Evolutionary conservation across 2,329 filamentous ascomycete genomes (phyloP).

Genomic region (Triangularia verruculosa): DNA sequence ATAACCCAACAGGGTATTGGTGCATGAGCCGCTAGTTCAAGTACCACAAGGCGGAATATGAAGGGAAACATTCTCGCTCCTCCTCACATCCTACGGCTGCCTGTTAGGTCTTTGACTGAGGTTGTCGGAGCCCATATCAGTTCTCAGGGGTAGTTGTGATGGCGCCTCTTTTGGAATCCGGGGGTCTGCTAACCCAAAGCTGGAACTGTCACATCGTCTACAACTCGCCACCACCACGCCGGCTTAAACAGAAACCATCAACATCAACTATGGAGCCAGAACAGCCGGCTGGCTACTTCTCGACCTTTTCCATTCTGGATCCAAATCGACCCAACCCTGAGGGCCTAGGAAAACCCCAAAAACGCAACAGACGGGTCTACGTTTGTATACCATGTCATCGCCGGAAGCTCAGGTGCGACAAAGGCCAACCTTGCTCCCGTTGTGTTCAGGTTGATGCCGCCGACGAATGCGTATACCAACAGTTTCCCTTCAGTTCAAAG

Average conservation of each 20-base stretch:
- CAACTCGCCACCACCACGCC: slow-evolving; percentile 6
- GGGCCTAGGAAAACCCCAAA: slow-evolving; percentile 24
- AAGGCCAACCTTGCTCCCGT: slow-evolving; percentile 28
- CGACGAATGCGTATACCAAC: slow-evolving; percentile 30
- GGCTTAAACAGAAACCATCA: neutral
- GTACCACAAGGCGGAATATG: neutral
- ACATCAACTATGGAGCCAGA: slow-evolving; percentile 16
- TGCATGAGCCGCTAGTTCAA: neutral
- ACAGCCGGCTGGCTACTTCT: slow-evolving; percentile 29
- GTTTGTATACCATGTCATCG: slow-evolving; percentile 32
- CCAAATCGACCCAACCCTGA: slow-evolving; percentile 23
- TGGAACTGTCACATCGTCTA: neutral
- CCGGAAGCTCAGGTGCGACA: slow-evolving; percentile 32
- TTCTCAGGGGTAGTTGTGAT: neutral
- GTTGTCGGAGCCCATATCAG: neutral
- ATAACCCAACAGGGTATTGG: neutral
- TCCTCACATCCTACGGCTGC: neutral
- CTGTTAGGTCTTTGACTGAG: neutral
- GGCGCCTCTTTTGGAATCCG: neutral
- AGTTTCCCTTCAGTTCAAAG: slow-evolving; percentile 12
- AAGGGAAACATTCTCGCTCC: neutral
- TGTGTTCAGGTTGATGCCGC: slow-evolving; percentile 26
- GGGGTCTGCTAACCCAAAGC: neutral
- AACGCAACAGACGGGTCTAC: slow-evolving; percentile 31
- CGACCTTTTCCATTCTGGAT: slow-evolving; percentile 31